Percentiles rank a stretch among this genome's conserved stretches.
phyloP scores from a whole-genome alignment of 2,329 filamentous ascomycete genomes.

The Scytalidium lignicola region DNA sequence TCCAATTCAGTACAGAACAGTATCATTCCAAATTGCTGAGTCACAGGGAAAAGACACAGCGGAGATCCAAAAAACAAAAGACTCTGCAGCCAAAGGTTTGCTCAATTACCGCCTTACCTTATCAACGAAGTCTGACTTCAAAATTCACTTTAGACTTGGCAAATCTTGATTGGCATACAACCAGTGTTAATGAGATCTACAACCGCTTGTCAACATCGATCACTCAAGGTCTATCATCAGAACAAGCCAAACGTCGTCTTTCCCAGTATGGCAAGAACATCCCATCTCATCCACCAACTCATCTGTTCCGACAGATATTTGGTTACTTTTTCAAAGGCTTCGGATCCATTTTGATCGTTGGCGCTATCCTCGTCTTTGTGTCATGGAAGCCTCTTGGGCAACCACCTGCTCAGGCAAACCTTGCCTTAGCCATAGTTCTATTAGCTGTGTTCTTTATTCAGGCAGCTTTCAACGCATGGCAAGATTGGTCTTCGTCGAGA shows the following conservation, averaged over 20 bases:
- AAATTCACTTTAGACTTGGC: conserved; percentile 44
- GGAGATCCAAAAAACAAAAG: conserved; percentile 37
- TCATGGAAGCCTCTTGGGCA: conserved; percentile 71
- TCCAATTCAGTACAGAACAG: conserved; percentile 50
- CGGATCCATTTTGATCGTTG: conserved; percentile 63
- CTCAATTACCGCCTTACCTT: neutral
- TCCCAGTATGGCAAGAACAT: conserved; percentile 62
- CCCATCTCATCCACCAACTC: conserved; percentile 60
- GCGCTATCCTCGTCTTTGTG: conserved; percentile 67
- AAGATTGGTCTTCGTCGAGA: conserved; percentile 70
- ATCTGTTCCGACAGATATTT: conserved; percentile 50
- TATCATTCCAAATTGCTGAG: conserved; percentile 53
- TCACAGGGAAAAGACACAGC: conserved; percentile 41
- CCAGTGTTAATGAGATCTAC: conserved; percentile 53
- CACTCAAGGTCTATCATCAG: conserved; percentile 52
- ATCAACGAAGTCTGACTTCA: conserved; percentile 5
- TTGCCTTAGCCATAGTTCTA: conserved; percentile 69
- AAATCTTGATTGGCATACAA: conserved; percentile 63
- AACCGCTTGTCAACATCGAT: conserved; percentile 53
- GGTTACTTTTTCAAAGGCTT: conserved; percentile 77
- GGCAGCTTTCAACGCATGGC: conserved; percentile 64
- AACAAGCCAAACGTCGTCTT: conserved; percentile 50
- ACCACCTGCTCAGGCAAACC: conserved; percentile 65
- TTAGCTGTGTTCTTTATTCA: conserved; percentile 64
- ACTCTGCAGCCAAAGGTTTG: conserved; percentile 39